phyloP scores from a whole-genome alignment of 371 early-diverging fungal species.

The Nematocida sp. region DNA sequence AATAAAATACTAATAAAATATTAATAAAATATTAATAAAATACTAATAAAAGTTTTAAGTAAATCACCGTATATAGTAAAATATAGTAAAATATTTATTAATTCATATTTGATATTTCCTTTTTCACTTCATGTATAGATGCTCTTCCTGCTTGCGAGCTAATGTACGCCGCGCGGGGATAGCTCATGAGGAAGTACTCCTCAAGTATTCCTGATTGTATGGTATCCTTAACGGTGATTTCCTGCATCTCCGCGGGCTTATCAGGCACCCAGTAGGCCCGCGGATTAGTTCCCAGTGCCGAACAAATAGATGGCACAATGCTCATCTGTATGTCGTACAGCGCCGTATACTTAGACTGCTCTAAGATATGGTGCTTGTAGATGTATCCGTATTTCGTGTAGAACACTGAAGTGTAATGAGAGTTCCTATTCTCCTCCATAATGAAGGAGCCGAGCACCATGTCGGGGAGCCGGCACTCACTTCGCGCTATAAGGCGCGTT shows the following conservation, averaged over 20 bases:
- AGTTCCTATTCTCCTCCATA: not conserved
- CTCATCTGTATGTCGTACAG: constrained; percentile 33
- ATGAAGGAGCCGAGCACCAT: constrained; percentile 9
- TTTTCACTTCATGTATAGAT: constrained; percentile 24
- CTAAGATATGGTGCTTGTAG: constrained; percentile 43
- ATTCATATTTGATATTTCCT: no score
- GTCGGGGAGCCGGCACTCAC: constrained; percentile 49
- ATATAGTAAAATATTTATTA: no score
- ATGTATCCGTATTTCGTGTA: constrained; percentile 46
- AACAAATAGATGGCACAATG: not conserved
- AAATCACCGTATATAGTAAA: no score
- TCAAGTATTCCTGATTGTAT: constrained; percentile 29
- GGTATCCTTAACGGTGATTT: constrained; percentile 42
- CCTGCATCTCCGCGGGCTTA: constrained; percentile 43
- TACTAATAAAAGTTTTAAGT: no score
- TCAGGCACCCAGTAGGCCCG: constrained; percentile 32
- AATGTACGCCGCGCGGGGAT: not conserved
- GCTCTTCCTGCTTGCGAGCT: constrained; percentile 3
- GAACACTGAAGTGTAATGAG: not conserved
- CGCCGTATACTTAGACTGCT: constrained; percentile 27
- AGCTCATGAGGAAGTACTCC: constrained; percentile 40
- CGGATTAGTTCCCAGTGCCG: constrained; percentile 30
- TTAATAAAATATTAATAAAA: no score
- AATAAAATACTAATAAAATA: no score
- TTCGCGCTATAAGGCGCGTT: constrained; percentile 56